Evolutionary conservation across 192 early-diverging fungal genomes (phyloP), one percentile per base, ranked within the genome.

Genomic region (Thamnidium elegans): DNA sequence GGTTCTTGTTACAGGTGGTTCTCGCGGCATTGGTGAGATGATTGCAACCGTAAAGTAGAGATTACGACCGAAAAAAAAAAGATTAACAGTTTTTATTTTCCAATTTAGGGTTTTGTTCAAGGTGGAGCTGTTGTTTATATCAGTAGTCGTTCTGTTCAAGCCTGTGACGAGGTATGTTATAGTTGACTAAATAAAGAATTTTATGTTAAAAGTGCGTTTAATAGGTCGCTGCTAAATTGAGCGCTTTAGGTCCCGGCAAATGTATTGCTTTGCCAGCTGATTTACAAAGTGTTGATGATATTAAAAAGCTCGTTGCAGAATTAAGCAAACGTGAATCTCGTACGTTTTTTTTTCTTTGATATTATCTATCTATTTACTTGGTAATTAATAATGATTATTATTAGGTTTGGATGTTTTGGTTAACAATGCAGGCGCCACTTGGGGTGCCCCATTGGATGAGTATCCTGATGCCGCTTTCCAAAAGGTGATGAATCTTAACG

Each of bases 81-180:
- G 1, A 19, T 43, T 55, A 47, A 50, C 9, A 20, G 26, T 26
- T 26, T 39, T 20, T 15, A 45, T 17, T 39, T 21, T 42, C 13
- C 7, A 39, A 23, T 20, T 31, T 47, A 84, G 58, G 90, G 89
- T 13, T 89, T 94, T 60, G 87, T 95, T 46, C 84, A 84, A 63
- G 92, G 91, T 74, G 95, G 94, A 4, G 93, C 92, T 58, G 89
- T 80, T 63, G 96, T 98, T 19, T 98, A 98, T 71, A 95, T 98
- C 62, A 87, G 90, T 32, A 89, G 90, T 39, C 89, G 96, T 62
- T 90, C 91, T 50, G 78, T 73, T 8, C 36, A 70, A 6, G 84
- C 83, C 5, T 82, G 85, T 44, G 82, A 86, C 31, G 70, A 81
- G 58, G 86, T 83, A 20, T 32, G 43, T 30, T 45, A 3, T 13